Evolutionary conservation across 2,329 filamentous ascomycete species (phyloP).

Genomic region (Stenocarpella maydis): DNA sequence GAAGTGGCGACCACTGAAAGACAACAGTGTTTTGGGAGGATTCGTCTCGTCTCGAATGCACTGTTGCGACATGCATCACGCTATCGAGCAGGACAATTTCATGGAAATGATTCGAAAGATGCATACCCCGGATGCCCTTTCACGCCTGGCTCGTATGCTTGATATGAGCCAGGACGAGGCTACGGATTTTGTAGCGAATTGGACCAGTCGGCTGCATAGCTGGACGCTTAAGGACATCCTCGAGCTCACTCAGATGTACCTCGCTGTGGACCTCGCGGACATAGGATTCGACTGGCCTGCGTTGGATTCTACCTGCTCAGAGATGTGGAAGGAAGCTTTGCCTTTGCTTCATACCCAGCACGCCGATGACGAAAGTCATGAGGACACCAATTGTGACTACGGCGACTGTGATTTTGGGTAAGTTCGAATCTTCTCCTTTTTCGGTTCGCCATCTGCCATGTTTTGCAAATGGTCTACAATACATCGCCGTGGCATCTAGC

Average conservation of each 20-base stretch:
- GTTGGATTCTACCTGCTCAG: neutral
- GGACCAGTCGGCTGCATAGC: constrained; percentile 15
- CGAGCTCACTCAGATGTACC: constrained; percentile 27
- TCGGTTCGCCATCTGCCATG: too few species aligned
- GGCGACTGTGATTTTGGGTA: neutral
- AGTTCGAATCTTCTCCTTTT: too few species aligned
- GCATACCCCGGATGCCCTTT: neutral
- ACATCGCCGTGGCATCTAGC: too few species aligned
- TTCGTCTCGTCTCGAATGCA: constrained; percentile 9
- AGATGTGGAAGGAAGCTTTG: constrained; percentile 9
- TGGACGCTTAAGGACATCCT: constrained; percentile 20
- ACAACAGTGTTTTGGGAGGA: neutral
- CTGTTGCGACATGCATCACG: neutral
- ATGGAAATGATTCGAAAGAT: constrained; percentile 14
- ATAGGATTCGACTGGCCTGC: constrained; percentile 18
- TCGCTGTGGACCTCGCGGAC: constrained; percentile 22
- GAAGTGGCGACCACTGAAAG: constrained; percentile 15
- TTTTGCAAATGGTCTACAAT: too few species aligned
- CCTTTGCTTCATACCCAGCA: neutral
- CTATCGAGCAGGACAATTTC: neutral
- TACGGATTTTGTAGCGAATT: constrained; percentile 1
- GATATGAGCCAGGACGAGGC: neutral
- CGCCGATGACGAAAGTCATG: neutral
- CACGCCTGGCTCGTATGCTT: neutral
- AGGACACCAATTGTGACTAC: neutral